phyloP scores from a whole-genome alignment of 306 rosid species.

The Hippophae tibetana region DNA sequence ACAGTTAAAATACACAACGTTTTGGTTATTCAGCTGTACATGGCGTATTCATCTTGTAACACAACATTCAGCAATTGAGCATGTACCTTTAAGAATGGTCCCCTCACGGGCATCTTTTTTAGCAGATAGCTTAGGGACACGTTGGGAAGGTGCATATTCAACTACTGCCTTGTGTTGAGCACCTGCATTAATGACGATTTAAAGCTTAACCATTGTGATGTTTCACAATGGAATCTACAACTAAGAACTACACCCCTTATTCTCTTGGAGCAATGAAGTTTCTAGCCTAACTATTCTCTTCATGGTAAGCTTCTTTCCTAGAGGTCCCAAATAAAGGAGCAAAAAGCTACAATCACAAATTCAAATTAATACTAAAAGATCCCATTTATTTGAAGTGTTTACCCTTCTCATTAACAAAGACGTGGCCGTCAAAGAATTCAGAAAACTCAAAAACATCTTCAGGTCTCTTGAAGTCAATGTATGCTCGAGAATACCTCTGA shows the following conservation, averaged over 20 bases:
- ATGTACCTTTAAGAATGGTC: conserved; percentile 69
- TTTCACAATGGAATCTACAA: neutral
- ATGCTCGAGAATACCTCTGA: conserved; percentile 76
- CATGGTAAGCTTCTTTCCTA: no score
- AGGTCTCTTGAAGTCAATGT: conserved; percentile 57
- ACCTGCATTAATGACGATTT: conserved; percentile 36
- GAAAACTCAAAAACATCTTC: conserved; percentile 83
- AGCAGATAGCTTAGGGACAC: conserved; percentile 44
- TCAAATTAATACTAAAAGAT: neutral
- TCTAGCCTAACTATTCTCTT: neutral
- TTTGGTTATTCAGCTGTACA: neutral
- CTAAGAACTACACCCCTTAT: neutral
- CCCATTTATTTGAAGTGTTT: conserved; percentile 4
- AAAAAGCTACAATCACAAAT: neutral
- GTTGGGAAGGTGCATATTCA: conserved; percentile 95
- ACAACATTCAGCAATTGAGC: neutral
- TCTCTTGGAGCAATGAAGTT: neutral
- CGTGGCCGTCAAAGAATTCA: conserved; percentile 68
- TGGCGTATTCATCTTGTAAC: neutral
- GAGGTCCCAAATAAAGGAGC: neutral
- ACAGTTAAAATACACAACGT: conserved; percentile 3
- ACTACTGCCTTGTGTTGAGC: conserved; percentile 65
- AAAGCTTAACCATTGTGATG: conserved; percentile 5
- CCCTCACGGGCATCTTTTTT: conserved; percentile 92
- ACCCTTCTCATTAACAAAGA: conserved; percentile 95